These are phyloP conservation scores for Yamadazyma atlantica DNA, from an alignment of 1,139 yeast species.

Conservation along the genomic window DNA sequence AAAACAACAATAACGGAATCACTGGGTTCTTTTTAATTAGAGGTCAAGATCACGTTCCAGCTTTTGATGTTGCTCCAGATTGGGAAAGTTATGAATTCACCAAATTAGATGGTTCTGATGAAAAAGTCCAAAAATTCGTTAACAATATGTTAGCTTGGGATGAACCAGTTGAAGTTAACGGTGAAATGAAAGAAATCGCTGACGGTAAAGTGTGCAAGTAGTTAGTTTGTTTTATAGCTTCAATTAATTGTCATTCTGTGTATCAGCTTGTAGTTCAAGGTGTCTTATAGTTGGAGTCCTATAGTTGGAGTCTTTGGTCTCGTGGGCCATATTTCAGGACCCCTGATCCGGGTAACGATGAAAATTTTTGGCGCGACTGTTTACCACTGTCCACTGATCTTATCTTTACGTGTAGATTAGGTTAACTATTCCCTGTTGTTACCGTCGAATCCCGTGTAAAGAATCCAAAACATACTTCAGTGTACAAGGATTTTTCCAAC, in stretches of 20 bases:
- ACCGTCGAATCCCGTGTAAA: too few species aligned
- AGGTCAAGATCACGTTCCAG: conserved; percentile 90
- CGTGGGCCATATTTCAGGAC: too few species aligned
- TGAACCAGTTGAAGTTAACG: conserved; percentile 47
- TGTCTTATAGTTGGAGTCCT: too few species aligned
- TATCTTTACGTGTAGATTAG: conserved; percentile 1
- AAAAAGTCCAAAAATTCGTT: conserved; percentile 38
- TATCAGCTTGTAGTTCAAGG: too few species aligned
- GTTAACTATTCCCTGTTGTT: too few species aligned
- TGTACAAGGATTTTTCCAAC: too few species aligned
- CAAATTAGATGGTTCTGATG: conserved; percentile 42
- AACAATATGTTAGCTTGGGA: conserved; percentile 56
- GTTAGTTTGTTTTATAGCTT: conserved; percentile 8
- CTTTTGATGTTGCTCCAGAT: conserved; percentile 98
- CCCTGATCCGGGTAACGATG: conserved; percentile 1
- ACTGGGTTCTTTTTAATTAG: conserved; percentile 92
- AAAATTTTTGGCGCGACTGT: conserved; percentile 1
- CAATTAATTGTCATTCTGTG: too few species aligned
- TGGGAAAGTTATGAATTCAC: conserved; percentile 70
- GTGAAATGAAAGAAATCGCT: conserved; percentile 46
- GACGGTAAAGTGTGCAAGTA: conserved; percentile 55
- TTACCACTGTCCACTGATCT: background rate
- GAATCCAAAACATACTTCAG: too few species aligned
- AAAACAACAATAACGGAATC: conserved; percentile 97
- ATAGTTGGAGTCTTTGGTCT: too few species aligned